phyloP scores from a whole-genome alignment of 2,329 filamentous ascomycete genomes.

The Colletotrichum costaricense region DNA sequence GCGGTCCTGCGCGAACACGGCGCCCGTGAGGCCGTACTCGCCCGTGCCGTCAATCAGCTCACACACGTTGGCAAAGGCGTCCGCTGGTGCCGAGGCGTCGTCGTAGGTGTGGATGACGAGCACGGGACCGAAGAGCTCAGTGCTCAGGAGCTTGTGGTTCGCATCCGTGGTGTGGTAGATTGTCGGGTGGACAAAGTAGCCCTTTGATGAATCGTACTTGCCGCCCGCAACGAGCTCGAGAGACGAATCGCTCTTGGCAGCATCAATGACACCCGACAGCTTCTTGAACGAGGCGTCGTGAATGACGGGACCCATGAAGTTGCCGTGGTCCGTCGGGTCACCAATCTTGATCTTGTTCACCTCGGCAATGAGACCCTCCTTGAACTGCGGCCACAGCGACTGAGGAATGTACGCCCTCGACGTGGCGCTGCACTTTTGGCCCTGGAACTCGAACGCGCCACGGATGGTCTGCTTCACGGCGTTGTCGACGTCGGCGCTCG shows the following conservation, averaged over 20 bases:
- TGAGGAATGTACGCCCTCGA: slow-evolving; percentile 83
- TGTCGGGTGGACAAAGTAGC: slow-evolving; percentile 87
- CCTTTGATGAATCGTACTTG: slow-evolving; percentile 79
- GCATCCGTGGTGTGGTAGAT: slow-evolving; percentile 82
- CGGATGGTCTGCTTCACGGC: slow-evolving; percentile 86
- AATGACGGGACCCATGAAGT: slow-evolving; percentile 91
- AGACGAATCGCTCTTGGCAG: slow-evolving; percentile 79
- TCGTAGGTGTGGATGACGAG: slow-evolving; percentile 82
- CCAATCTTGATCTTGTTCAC: slow-evolving; percentile 78
- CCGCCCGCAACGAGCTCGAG: slow-evolving; percentile 81
- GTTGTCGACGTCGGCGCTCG: slow-evolving; percentile 80
- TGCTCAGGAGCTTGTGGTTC: slow-evolving; percentile 77
- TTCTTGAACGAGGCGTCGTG: slow-evolving; percentile 86
- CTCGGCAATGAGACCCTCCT: slow-evolving; percentile 74
- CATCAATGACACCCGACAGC: slow-evolving; percentile 80
- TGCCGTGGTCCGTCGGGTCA: slow-evolving; percentile 73
- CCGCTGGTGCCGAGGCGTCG: slow-evolving; percentile 64
- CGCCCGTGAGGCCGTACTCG: slow-evolving; percentile 82
- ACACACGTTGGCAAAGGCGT: slow-evolving; percentile 69
- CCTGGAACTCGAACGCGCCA: slow-evolving; percentile 90
- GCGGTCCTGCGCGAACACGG: slow-evolving; percentile 79
- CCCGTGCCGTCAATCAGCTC: slow-evolving; percentile 76
- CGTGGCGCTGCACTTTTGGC: slow-evolving; percentile 90
- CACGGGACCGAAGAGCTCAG: slow-evolving; percentile 86
- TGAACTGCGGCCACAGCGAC: slow-evolving; percentile 80